Evolutionary conservation across 768 basidiomycete species (phyloP), one percentile per base, ranked within the genome.

Genomic region (Rhizopogon vinicolor): DNA sequence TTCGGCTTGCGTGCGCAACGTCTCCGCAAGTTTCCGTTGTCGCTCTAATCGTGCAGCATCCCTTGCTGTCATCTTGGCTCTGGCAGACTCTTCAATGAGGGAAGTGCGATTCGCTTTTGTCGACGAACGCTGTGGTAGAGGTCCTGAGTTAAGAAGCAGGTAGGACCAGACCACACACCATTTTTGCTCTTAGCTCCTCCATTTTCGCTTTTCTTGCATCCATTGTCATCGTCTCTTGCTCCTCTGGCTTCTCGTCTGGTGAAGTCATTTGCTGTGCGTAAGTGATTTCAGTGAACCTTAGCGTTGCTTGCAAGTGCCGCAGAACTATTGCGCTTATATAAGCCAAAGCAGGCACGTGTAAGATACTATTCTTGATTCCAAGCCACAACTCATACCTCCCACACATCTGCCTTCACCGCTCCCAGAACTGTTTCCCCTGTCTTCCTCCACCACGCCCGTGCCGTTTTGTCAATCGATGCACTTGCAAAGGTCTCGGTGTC

Each of bases 21-120:
- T 84, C 73, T 98, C 96, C 1, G 93, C 94, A 18, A 97, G 79
- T 71, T 90, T 93, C 54, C 90, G 86, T 67, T 97, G 92, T 63
- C 87, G 84, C 60, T 98, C 96, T 29, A 96, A 75, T 41, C 93
- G 83, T 19, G 88, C 87, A 0, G 86, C 73, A 58, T 98, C 95
- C 25, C 91, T 83, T 0, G 83, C 88, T 4, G 84, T 86, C 8
- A 87, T 74, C 63, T 91, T 91, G 6, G 84, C 76, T 65, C 82
- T 89, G 18, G 90, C 82, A 37, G 86, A 84, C 66, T 98, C 96
- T 59, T 92, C 87, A 14, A 97, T 77, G 14, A 98, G 75, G 1
- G 93, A 89, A 35, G 83, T 81, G 12, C 94, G 85, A 69, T 99
- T 99, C 3, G 86, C 92, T 63, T 79, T 83, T 1, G 89, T 75